Evolutionary conservation across 192 early-diverging fungal species (phyloP).

Genomic region (Gigaspora rosea): DNA sequence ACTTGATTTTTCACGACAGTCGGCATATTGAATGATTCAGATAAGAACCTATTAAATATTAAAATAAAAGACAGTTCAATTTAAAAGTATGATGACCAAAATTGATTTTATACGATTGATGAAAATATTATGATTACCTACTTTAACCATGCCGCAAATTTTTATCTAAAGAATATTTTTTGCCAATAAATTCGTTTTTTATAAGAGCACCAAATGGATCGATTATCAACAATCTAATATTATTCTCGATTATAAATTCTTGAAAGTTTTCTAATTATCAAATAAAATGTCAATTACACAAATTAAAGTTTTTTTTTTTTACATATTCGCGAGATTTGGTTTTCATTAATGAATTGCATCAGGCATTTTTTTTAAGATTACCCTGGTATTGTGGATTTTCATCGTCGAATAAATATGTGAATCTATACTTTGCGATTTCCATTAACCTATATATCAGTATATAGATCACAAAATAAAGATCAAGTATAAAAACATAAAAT

Average conservation of each 20-base stretch:
- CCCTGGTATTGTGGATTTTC: neutral
- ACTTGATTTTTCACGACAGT: slow-evolving; percentile 19
- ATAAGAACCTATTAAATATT: slow-evolving; percentile 12
- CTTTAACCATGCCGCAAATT: slow-evolving; percentile 14
- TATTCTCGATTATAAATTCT: slow-evolving; percentile 29
- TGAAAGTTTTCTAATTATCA: slow-evolving; percentile 24
- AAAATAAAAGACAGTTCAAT: neutral
- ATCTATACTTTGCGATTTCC: slow-evolving; percentile 21
- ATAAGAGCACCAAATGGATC: slow-evolving; percentile 25
- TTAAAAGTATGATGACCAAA: neutral
- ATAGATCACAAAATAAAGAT: too few species aligned
- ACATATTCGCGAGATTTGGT: slow-evolving; percentile 17
- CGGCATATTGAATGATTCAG: slow-evolving; percentile 30
- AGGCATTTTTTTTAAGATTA: slow-evolving; percentile 23
- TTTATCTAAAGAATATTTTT: neutral
- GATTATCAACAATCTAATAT: slow-evolving; percentile 19
- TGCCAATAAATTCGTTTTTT: slow-evolving; percentile 25
- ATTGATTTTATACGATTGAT: neutral
- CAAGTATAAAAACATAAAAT: neutral
- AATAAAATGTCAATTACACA: neutral
- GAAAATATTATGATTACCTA: neutral
- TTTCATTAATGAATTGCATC: slow-evolving; percentile 13
- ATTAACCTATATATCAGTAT: slow-evolving; percentile 1
- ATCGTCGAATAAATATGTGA: neutral
- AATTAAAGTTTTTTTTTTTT: neutral